Base-by-base conservation (phyloP, 805 yeast species). In the Monosporozyma siamensis region DNA sequence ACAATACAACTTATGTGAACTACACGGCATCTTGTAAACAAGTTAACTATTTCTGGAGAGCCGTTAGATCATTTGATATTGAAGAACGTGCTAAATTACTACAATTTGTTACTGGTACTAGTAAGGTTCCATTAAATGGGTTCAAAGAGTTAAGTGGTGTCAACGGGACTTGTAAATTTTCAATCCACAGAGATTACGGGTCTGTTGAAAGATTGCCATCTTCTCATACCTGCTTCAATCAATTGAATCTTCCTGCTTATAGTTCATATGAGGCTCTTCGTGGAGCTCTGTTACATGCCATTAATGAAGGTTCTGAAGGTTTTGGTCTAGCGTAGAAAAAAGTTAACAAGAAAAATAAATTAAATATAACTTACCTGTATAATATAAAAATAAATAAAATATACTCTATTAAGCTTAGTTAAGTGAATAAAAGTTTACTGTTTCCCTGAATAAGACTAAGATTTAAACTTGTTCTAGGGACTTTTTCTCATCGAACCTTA, bases 21-120 rank as follows among this genome's bases (percentile, higher is more conserved):
- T 92, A 90, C 60, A 75, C 87, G 0, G 72, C 89, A 1, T 72
- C 84, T 2, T 84, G 95, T 2, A 78, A 85, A 24, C 97, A 89
- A 58, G 80, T 92, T 44, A 88, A 82, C 56, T 90, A 97, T 85
- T 92, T 92, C 66, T 92, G 99, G 99, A 72, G 97, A 58, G 95
- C 97, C 1, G 96, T 92, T 11, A 77, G 87, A 54, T 85, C 97
- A 1, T 92, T 92, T 65, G 96, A 87, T 55, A 75, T 75, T 14
- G 98, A 92, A 59, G 97, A 92, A 58, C 72, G 95, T 39, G 99
- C 98, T 7, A 89, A 88, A 58, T 66, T 92, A 49, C 67, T 92
- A 45, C 99, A 92, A 59, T 92, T 92, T 69, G 90, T 94, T 1
- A 92, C 99, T 0, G 99, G 99, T 46, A 90, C 99, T 0, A 81